These are phyloP conservation scores for Platanthera zijinensis DNA, from an alignment of 106 monocot genomes.

Conservation along the genomic window DNA sequence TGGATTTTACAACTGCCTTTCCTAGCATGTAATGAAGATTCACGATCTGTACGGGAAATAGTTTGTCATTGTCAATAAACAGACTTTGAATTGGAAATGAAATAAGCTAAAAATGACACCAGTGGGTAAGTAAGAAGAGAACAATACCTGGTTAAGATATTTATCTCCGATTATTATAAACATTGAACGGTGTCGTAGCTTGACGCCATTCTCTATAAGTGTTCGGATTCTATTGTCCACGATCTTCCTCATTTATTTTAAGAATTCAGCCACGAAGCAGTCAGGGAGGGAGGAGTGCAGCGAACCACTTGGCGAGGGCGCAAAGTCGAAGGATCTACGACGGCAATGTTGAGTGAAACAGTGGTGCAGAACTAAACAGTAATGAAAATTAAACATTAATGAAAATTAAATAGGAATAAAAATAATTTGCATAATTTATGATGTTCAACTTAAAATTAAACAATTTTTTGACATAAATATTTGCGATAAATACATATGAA, in stretches of 20 bases:
- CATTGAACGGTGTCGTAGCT: constrained; percentile 79
- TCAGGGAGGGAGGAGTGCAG: neutral
- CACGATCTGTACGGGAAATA: constrained; percentile 41
- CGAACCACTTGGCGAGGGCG: too few species aligned
- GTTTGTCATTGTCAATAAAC: neutral
- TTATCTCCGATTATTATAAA: constrained; percentile 67
- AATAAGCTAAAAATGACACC: neutral
- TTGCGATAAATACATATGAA: too few species aligned
- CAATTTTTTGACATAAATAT: too few species aligned
- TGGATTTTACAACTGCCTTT: constrained; percentile 52
- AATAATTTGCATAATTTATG: too few species aligned
- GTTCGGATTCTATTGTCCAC: constrained; percentile 88
- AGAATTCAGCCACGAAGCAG: neutral
- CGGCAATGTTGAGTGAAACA: too few species aligned
- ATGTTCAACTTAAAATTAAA: too few species aligned
- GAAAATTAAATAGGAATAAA: too few species aligned
- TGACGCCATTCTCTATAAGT: constrained; percentile 90
- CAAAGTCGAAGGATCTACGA: too few species aligned
- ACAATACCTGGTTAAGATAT: constrained; percentile 36
- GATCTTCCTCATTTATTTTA: constrained; percentile 66
- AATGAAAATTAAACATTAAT: too few species aligned
- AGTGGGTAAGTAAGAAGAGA: neutral
- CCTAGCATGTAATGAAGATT: constrained; percentile 74
- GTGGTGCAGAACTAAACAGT: too few species aligned
- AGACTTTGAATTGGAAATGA: neutral